phyloP scores from a whole-genome alignment of 192 early-diverging fungal species.

The Piromyces sp. region DNA sequence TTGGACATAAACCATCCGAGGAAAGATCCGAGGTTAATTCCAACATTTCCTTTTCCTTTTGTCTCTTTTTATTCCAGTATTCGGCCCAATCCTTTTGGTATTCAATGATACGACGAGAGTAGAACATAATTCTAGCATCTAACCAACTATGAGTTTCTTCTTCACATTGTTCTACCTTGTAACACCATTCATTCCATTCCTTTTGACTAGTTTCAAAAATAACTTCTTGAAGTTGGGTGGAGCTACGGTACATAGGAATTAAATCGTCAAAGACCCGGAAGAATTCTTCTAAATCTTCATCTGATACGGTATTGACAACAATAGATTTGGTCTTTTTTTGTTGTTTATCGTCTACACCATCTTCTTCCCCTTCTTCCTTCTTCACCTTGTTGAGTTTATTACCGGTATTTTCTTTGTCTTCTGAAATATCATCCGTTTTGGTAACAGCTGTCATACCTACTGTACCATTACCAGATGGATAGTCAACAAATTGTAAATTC shows the following conservation, averaged over 20 bases:
- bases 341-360: not conserved
- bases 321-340: not conserved
- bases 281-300: not conserved
- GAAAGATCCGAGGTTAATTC: not conserved
- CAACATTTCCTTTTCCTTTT: not conserved
- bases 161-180: not conserved
- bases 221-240: not conserved
- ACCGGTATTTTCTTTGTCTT: not conserved
- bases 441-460: not conserved
- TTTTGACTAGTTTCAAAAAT: not conserved
- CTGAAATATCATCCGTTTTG: not conserved
- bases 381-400: not conserved
- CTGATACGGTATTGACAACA: not conserved
- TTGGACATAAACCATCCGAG: not conserved
- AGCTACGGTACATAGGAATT: not conserved
- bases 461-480: not conserved
- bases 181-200: not conserved
- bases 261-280: not conserved
- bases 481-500: not conserved
- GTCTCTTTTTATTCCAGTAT: not conserved
- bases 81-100: not conserved
- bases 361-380: not conserved
- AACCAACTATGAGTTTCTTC: not conserved
- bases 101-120: not conserved
- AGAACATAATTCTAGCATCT: not conserved